Evolutionary conservation across 768 basidiomycete genomes (phyloP).

Genomic region (Tylopilus sp.): DNA sequence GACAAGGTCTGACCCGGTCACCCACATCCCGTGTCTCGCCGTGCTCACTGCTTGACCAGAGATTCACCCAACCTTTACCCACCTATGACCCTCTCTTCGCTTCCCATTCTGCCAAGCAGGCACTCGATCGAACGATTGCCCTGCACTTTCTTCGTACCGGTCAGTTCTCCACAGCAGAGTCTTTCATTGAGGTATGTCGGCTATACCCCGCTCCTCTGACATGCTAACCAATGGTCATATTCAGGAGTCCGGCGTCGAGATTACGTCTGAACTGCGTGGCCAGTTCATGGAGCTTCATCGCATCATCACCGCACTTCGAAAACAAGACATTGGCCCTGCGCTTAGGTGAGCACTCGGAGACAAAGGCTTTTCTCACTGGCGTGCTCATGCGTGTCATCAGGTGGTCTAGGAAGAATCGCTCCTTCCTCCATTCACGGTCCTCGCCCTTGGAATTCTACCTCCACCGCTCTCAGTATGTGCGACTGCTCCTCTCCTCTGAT

Average conservation of each 20-base stretch:
- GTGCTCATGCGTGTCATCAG: slow-evolving; percentile 37
- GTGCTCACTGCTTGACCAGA: slow-evolving; percentile 36
- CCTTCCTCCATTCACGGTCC: slow-evolving; percentile 62
- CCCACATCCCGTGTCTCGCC: not conserved
- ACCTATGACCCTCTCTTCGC: slow-evolving; percentile 65
- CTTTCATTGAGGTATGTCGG: slow-evolving; percentile 61
- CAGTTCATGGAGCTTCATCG: slow-evolving; percentile 70
- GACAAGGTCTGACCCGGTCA: slow-evolving; percentile 68
- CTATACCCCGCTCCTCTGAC: slow-evolving; percentile 2
- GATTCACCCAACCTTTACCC: slow-evolving; percentile 58
- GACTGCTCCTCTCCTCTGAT: slow-evolving; percentile 62
- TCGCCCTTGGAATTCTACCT: slow-evolving; percentile 88
- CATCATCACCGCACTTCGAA: slow-evolving; percentile 64
- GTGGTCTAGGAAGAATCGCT: slow-evolving; percentile 69
- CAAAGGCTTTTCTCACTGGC: not conserved
- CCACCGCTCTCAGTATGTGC: slow-evolving; percentile 87
- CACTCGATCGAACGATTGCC: slow-evolving; percentile 69
- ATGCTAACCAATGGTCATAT: not conserved
- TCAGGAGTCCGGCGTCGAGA: slow-evolving; percentile 66
- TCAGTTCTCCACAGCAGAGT: slow-evolving; percentile 72
- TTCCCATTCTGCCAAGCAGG: slow-evolving; percentile 52
- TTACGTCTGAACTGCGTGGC: slow-evolving; percentile 45
- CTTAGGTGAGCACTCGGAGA: slow-evolving; percentile 53
- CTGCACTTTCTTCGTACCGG: slow-evolving; percentile 79
- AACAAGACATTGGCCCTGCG: slow-evolving; percentile 69